Evolutionary conservation across 306 rosid genomes (phyloP), one percentile per base, ranked within the genome.

Genomic region (Cicer chorassanicum): DNA sequence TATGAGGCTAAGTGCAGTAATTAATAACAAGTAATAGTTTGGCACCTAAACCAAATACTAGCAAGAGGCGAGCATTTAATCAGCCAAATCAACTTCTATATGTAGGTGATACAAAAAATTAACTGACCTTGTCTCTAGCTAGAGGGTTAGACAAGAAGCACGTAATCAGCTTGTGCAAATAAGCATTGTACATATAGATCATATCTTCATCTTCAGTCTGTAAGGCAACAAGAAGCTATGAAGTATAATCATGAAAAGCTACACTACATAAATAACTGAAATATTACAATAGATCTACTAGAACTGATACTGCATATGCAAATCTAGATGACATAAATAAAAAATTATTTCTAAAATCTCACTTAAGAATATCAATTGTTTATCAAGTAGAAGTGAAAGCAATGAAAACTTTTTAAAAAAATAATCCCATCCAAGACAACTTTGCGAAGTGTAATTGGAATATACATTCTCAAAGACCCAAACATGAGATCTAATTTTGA

Each of bases 151-250:
- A 91, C 87, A 91, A 86, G 87, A 94, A 94, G 85, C 97, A 88
- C 9, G 90, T 75, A 57, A 91, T 86, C 84, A 91, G 76, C 91
- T 90, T 94, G 85, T 94, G 97, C 82, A 94, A 84, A 79, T 94
- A 94, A 66, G 97, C 97, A 78, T 91, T 94, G 84, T 86, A 94
- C 96, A 94, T 92, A 68, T 90, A 94, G 84, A 82, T 77, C 96
- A 91, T 91, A 75, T 94, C 98, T 79, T 91, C 98, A 3, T 94
- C 98, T 65, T 94, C 98, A 72, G 93, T 94, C 98, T 94, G 89
- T 62, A 82, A 57, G 73, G 71, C 77, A 82, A 56, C 65, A 21
- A 70, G 51, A 29, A 64, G 75, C 29, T 50, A 82, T 60, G 46
- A 74, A 46, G 62, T 14, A 64, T 54, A 76, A 62, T 74, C 43